Base-by-base conservation (phyloP, 1,284 basidiomycete genomes). In the Melanopsichium pennsylvanicum region DNA sequence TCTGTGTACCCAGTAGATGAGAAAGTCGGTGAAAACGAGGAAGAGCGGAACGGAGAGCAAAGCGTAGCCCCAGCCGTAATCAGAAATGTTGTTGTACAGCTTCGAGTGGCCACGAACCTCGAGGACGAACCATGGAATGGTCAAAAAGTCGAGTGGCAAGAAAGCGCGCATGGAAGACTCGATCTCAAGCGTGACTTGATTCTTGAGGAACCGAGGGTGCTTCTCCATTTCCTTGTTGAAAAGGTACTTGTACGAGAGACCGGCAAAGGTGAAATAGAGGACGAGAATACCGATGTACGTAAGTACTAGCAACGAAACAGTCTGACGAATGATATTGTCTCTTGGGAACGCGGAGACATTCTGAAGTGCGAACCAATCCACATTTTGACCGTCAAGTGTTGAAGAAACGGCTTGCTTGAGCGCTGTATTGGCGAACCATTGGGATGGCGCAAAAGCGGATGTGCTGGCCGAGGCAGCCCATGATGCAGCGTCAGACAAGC, bases 201-300 rank as follows among this genome's bases (percentile, higher is more conserved):
- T 87, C 78, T 91, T 90, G 47, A 96, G 85, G 84, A 94, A 99
- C 26, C 90, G 87, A 0, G 95, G 96, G 83, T 99, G 95, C 42
- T 87, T 87, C 88, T 93, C 93, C 88, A 98, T 92, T 21, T 94
- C 88, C 75, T 93, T 90, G 84, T 98, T 94, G 86, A 97, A 99
- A 60, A 98, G 87, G 82, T 86, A 89, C 51, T 84, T 84, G 84
- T 93, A 99, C 4, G 92, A 93, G 80, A 76, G 51, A 16, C 56
- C 47, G 37, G 93, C 93, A 76, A 96, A 90, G 35, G 88, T 54
- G 83, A 97, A 95, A 83, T 99, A 83, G 27, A 83, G 78, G 32
- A 82, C 19, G 15, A 83, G 23, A 42, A 83, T 91, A 63, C 92
- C 93, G 58, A 92, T 74, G 59, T 91, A 84, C 8, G 93, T 95